Conservation (phyloP, 352 stramenopile genomes). For the Globisporangium spinosum region DNA sequence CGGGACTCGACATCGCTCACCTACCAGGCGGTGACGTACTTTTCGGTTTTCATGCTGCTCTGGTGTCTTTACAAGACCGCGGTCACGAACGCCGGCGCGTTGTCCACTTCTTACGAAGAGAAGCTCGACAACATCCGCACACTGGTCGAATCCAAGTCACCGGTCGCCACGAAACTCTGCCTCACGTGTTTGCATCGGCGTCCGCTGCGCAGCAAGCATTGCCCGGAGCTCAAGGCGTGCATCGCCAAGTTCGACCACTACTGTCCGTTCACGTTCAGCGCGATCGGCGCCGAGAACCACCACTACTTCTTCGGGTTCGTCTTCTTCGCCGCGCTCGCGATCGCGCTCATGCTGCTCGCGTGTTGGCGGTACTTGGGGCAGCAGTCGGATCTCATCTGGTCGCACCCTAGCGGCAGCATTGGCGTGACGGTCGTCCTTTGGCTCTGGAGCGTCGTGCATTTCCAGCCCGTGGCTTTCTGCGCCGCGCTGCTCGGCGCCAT, state of each 20-base stretch:
- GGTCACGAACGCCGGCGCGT: slow-evolving; percentile 48
- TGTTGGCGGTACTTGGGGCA: slow-evolving; percentile 36
- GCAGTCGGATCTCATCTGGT: slow-evolving; percentile 23
- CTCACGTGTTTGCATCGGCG: slow-evolving; percentile 76
- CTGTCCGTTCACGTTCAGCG: slow-evolving; percentile 89
- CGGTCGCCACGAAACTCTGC: slow-evolving; percentile 69
- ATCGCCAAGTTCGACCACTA: slow-evolving; percentile 86
- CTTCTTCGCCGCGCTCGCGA: slow-evolving; percentile 54
- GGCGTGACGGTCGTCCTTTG: slow-evolving; percentile 16
- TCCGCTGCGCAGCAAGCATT: slow-evolving; percentile 74
- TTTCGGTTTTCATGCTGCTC: slow-evolving; percentile 37
- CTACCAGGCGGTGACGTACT: slow-evolving; percentile 24
- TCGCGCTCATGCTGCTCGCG: slow-evolving; percentile 42
- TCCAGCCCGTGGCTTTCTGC: slow-evolving; percentile 54
- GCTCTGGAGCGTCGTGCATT: slow-evolving; percentile 56
- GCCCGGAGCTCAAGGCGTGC: slow-evolving; percentile 70
- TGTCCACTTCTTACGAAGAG: slow-evolving; percentile 65
- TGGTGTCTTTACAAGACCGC: slow-evolving; percentile 55
- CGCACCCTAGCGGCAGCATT: not conserved
- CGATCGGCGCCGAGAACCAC: slow-evolving; percentile 94
- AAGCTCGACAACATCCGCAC: slow-evolving; percentile 63
- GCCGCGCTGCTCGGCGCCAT: slow-evolving; percentile 45
- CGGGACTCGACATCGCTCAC: slow-evolving; percentile 21
- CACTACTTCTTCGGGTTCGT: slow-evolving; percentile 93
- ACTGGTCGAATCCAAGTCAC: slow-evolving; percentile 73